These are phyloP conservation scores for Malassezia sp. DNA, from an alignment of 1,284 basidiomycete genomes.

Conservation along the genomic window DNA sequence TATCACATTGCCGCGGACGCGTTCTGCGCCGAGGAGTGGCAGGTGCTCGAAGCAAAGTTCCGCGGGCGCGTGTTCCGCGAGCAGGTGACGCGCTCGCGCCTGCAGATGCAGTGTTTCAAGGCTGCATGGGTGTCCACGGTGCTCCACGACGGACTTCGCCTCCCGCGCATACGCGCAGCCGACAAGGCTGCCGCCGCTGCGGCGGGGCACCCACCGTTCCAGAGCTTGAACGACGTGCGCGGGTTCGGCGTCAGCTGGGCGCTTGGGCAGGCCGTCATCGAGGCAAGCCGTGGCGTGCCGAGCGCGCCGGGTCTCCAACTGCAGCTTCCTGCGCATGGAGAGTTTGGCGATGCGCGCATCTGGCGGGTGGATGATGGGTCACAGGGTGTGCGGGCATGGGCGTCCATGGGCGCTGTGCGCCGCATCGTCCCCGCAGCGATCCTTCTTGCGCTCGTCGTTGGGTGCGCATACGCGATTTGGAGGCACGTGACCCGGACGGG, in stretches of 20 bases:
- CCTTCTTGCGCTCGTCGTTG: not conserved
- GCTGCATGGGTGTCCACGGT: constrained; percentile 96
- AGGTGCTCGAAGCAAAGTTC: constrained; percentile 56
- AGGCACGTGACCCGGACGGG: too few species aligned
- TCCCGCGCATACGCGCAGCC: constrained; percentile 62
- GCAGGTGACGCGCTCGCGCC: constrained; percentile 63
- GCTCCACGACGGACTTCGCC: constrained; percentile 85
- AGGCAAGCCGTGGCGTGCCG: constrained; percentile 59
- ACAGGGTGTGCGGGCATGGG: not conserved
- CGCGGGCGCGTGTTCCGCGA: constrained; percentile 18
- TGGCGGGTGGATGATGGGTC: not conserved
- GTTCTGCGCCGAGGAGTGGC: constrained; percentile 75
- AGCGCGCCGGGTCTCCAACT: constrained; percentile 16
- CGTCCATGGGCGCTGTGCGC: too few species aligned
- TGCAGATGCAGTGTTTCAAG: constrained; percentile 99
- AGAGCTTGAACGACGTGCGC: constrained; percentile 78
- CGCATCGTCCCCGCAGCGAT: not conserved
- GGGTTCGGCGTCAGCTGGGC: constrained; percentile 95
- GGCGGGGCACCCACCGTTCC: too few species aligned
- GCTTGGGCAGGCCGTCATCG: constrained; percentile 91
- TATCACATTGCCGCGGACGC: constrained; percentile 82
- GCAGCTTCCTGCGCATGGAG: not conserved
- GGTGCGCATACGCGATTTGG: too few species aligned
- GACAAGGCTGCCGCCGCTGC: constrained; percentile 45
- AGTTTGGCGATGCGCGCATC: not conserved